Evolutionary conservation across 208 protist species (phyloP).

Genomic region (Angomonas ambiguus): DNA sequence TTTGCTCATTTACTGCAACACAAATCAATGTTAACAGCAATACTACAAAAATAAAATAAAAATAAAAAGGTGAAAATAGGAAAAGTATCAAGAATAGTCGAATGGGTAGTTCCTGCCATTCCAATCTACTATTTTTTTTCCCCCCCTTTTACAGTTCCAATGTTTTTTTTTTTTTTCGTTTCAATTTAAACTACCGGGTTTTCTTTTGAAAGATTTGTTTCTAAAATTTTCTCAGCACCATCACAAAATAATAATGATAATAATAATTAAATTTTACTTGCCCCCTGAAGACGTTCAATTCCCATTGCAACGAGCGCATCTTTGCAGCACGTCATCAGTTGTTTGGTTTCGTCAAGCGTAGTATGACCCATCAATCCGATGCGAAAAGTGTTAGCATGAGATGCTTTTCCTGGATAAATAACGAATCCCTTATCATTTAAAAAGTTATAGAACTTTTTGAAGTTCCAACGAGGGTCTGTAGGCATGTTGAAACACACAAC

Average conservation of each 20-base stretch:
- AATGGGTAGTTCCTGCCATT: too few relatives aligned
- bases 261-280: slow-evolving; percentile 46
- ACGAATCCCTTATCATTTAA: slow-evolving; percentile 67
- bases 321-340: slow-evolving; percentile 44
- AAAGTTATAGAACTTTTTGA: slow-evolving; percentile 81
- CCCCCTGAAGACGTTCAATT: slow-evolving; percentile 36
- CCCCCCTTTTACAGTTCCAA: neutral
- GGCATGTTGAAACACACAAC: slow-evolving; percentile 84
- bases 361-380: slow-evolving; percentile 84
- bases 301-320: slow-evolving; percentile 56
- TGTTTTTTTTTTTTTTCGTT: slow-evolving; percentile 10
- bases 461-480: slow-evolving; percentile 69
- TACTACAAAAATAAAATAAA: too few relatives aligned
- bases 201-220: too few relatives aligned
- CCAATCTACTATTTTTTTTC: neutral
- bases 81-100: too few relatives aligned
- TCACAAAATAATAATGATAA: slow-evolving; percentile 5
- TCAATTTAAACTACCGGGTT: neutral
- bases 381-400: slow-evolving; percentile 81
- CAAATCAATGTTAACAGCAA: too few relatives aligned
- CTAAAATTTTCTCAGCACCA: too few relatives aligned
- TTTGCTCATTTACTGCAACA: slow-evolving; percentile 21
- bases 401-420: slow-evolving; percentile 85
- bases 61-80: too few relatives aligned
- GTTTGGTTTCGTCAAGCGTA: slow-evolving; percentile 33